Base-by-base conservation (phyloP, 2,329 filamentous ascomycete species). In the Trichothecium sympodiale region DNA sequence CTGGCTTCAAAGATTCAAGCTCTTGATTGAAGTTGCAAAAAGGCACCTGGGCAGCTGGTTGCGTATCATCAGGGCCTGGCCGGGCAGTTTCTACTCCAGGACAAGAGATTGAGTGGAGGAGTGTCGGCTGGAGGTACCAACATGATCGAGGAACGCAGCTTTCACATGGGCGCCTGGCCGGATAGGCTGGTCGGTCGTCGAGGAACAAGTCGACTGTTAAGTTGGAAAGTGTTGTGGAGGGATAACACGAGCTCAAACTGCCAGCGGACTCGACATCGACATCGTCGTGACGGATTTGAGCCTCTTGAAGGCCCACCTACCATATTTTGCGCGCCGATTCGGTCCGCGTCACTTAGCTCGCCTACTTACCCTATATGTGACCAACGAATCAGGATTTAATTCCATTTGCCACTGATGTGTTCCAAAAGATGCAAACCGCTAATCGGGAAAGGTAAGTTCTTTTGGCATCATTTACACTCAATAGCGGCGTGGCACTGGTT, bases 121-220 rank as follows among this genome's bases (percentile, higher is more conserved):
- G 47, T 45, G 46, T 44, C 51, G 43, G 48, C 46, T 44, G 50
- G 49, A 52, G 54, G 52, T 50, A 55, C 52, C 53, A 60, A 61
- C 59, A 63, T 63, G 59, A 57, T 63, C 58, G 49, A 48, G 40
- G 34, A 40, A 39, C 40, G 39, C 46, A 17, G 37, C 6, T 39
- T 32, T 55, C 42, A 57, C 55, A 55, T 56, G 47, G 44, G 44
- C 46, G 47, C 48, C 43, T 42, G 44, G 43, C 38, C 41, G 33
- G 42, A 31, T 25, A 18, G 35, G 28, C 25, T 40, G 18, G 17
- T 6, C 20, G 20, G 54, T 55, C 46, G 43, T 43, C 46, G 46
- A 28, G 20, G 35, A 8, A 9, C 20, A n/a, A 27, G 17, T 13
- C 18, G 13, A 16, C 16, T 12, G 25, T 26, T 27, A 25, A 8